phyloP scores from a whole-genome alignment of 805 yeast species.

The Spathaspora hagerdaliae region DNA sequence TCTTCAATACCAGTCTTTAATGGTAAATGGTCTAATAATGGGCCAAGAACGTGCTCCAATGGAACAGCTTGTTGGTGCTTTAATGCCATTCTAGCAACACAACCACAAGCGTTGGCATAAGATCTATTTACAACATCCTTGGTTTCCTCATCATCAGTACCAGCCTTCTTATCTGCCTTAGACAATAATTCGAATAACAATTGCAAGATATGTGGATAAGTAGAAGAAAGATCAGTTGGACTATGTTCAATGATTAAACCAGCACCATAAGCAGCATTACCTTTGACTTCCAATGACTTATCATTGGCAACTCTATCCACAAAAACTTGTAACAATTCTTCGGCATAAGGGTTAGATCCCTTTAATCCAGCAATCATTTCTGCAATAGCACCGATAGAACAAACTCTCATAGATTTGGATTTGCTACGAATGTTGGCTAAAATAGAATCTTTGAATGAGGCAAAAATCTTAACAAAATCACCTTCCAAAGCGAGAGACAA shows the following conservation, averaged over 20 bases:
- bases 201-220: constrained; percentile 69
- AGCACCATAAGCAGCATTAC: constrained; percentile 94
- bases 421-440: constrained; percentile 54
- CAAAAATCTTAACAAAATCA: constrained; percentile 72
- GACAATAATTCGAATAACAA: constrained; percentile 75
- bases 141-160: constrained; percentile 59
- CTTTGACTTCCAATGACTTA: constrained; percentile 81
- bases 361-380: constrained; percentile 80
- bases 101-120: constrained; percentile 93
- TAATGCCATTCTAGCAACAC: constrained; percentile 88
- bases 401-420: constrained; percentile 68
- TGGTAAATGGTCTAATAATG: constrained; percentile 78
- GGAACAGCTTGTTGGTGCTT: constrained; percentile 73
- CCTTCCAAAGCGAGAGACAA: constrained; percentile 73
- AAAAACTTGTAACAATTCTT: constrained; percentile 69
- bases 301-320: constrained; percentile 66
- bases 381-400: constrained; percentile 86
- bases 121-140: constrained; percentile 78
- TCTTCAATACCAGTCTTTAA: constrained; percentile 87
- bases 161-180: constrained; percentile 55
- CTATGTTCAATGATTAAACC: constrained; percentile 66
- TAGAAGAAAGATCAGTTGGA: constrained; percentile 54
- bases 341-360: constrained; percentile 58
- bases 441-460: constrained; percentile 64
- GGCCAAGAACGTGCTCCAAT: constrained; percentile 63